A percentile compares a stretch with the other conserved stretches of the same genome.
Conservation (phyloP, 768 basidiomycete genomes). For the Rhodosporidiobolus sp. region DNA sequence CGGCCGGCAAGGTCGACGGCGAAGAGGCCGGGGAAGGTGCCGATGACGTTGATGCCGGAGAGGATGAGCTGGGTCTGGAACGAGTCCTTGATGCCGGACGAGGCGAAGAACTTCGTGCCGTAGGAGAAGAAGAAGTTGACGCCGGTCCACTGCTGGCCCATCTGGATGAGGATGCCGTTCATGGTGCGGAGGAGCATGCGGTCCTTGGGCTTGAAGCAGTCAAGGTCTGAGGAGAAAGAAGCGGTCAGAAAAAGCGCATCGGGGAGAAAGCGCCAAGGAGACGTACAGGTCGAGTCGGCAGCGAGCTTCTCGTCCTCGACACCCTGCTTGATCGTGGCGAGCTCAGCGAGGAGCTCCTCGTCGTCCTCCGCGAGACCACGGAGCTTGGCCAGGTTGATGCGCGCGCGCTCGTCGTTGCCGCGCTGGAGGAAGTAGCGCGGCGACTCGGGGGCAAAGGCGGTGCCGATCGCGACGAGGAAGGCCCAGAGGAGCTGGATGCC, state of each 20-base stretch:
- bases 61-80: constrained; percentile 39
- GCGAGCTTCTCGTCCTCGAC: constrained; percentile 33
- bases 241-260: no score
- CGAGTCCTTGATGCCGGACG: constrained; percentile 35
- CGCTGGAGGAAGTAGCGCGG: constrained; percentile 36
- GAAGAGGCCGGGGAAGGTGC: constrained; percentile 33
- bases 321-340: constrained; percentile 25
- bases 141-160: constrained; percentile 41
- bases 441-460: constrained; percentile 31
- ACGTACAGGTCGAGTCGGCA: constrained; percentile 9
- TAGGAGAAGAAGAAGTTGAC: constrained; percentile 20
- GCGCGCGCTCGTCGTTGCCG: constrained; percentile 31
- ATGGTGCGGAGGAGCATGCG: constrained; percentile 36
- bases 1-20: neutral
- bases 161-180: constrained; percentile 37
- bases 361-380: constrained; percentile 48
- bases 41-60: constrained; percentile 32
- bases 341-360: constrained; percentile 48
- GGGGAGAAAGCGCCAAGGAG: no score
- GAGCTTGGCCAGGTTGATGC: constrained; percentile 51
- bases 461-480: constrained; percentile 25
- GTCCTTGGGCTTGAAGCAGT: constrained; percentile 36
- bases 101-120: constrained; percentile 32
- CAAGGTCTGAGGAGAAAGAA: no score
- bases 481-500: constrained; percentile 34